Percentiles rank a stretch among this genome's conserved stretches.
Evolutionary conservation across 106 monocot species (phyloP).

Genomic region (Dendrobium officinale): DNA sequence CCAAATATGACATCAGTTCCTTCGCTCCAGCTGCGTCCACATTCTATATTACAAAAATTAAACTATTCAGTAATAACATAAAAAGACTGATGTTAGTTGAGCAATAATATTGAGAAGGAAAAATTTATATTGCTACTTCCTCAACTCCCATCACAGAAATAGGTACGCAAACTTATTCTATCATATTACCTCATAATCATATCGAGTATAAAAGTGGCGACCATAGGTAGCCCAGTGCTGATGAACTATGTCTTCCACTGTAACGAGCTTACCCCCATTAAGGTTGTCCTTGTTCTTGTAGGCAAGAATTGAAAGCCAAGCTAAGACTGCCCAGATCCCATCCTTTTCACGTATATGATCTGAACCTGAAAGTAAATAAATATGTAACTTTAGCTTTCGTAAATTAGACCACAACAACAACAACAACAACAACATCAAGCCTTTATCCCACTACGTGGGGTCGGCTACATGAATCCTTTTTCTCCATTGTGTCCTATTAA

Average conservation of each 20-base stretch:
- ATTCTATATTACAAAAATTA: conserved; percentile 44
- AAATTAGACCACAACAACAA: neutral
- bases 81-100: neutral
- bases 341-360: conserved; percentile 99
- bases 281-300: conserved; percentile 74
- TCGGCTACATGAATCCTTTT: too few species aligned
- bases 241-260: conserved; percentile 26
- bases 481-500: too few species aligned
- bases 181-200: conserved; percentile 85
- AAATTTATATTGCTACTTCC: neutral
- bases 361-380: neutral
- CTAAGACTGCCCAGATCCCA: conserved; percentile 99
- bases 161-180: neutral
- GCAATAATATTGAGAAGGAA: neutral
- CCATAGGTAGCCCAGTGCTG: conserved; percentile 77
- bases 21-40: conserved; percentile 88
- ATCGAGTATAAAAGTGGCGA: conserved; percentile 95
- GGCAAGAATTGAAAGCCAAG: conserved; percentile 45
- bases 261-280: conserved; percentile 62
- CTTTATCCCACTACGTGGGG: too few species aligned
- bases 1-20: conserved; percentile 81
- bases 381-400: neutral
- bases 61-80: neutral
- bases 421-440: too few species aligned
- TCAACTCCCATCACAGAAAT: neutral